A percentile compares a stretch with the other conserved stretches of the same genome.
Conservation (phyloP, 2,329 filamentous ascomycete species). For the Trichoderma semiorbis region DNA sequence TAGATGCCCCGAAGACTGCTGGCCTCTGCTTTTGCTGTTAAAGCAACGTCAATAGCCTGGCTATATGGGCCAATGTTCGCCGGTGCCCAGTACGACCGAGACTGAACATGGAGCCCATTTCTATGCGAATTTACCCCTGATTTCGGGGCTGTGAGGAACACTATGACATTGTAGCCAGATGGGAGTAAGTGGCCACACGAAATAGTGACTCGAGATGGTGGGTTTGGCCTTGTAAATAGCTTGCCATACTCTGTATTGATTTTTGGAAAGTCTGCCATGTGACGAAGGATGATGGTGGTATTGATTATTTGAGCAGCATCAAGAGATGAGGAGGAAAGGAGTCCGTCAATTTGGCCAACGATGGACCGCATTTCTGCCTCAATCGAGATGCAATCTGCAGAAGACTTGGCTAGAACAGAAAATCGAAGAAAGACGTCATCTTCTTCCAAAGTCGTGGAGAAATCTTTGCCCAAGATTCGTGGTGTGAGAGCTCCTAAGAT, state of each 20-base stretch:
- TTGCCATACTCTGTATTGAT: slow-evolving; percentile 74
- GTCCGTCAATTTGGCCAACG: slow-evolving; percentile 42
- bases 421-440: slow-evolving; percentile 34
- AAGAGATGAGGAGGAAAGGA: slow-evolving; percentile 34
- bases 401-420: slow-evolving; percentile 35
- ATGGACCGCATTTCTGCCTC: slow-evolving; percentile 48
- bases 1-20: slow-evolving; percentile 46
- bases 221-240: slow-evolving; percentile 74
- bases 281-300: slow-evolving; percentile 66
- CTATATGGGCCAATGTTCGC: slow-evolving; percentile 98
- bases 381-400: slow-evolving; percentile 32
- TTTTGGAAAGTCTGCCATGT: slow-evolving; percentile 73
- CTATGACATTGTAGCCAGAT: slow-evolving; percentile 53
- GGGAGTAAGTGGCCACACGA: slow-evolving; percentile 69
- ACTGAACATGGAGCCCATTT: slow-evolving; percentile 81
- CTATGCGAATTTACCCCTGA: slow-evolving; percentile 35
- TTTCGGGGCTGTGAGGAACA: slow-evolving; percentile 48
- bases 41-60: slow-evolving; percentile 66
- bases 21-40: slow-evolving; percentile 22
- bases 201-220: slow-evolving; percentile 80
- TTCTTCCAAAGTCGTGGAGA: background rate
- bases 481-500: background rate
- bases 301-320: slow-evolving; percentile 45
- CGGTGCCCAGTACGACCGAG: slow-evolving; percentile 92
- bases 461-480: background rate